These are phyloP conservation scores for Aquilaria malaccensis DNA, from an alignment of 345 rosid species.

Conservation along the genomic window DNA sequence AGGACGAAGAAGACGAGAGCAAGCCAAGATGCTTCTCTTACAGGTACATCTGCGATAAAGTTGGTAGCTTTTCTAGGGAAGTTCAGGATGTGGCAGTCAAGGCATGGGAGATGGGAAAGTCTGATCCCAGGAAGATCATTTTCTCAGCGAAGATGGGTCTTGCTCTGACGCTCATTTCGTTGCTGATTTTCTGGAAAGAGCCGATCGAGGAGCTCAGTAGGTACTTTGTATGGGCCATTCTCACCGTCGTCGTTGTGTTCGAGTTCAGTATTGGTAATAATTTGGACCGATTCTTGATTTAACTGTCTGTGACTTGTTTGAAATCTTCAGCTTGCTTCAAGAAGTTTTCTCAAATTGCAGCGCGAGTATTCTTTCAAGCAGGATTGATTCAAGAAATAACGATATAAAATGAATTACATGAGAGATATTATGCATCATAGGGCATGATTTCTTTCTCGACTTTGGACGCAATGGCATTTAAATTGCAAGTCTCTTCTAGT, in stretches of 20 bases:
- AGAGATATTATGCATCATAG: too few relatives aligned
- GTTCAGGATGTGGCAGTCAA: conserved; percentile 31
- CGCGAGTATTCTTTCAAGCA: too few relatives aligned
- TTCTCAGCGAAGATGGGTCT: conserved; percentile 85
- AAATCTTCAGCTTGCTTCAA: too few relatives aligned
- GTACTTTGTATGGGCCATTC: conserved; percentile 86
- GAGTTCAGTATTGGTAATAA: conserved; percentile 82
- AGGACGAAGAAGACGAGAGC: background rate
- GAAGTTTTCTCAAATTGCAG: too few relatives aligned
- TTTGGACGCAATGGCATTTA: too few relatives aligned
- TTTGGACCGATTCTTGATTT: background rate
- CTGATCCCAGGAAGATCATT: conserved; percentile 84
- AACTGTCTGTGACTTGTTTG: background rate
- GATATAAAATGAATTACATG: too few relatives aligned
- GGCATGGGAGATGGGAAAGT: conserved; percentile 65
- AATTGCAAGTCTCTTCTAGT: too few relatives aligned
- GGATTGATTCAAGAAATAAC: too few relatives aligned
- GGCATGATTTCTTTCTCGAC: too few relatives aligned
- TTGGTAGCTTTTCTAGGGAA: conserved; percentile 18
- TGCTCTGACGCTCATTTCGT: conserved; percentile 62
- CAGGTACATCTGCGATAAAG: conserved; percentile 18
- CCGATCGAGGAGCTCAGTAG: conserved; percentile 55
- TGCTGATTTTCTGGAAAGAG: conserved; percentile 58
- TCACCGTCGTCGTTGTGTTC: conserved; percentile 87
- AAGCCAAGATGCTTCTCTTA: conserved; percentile 27